phyloP scores from a whole-genome alignment of 805 yeast species.

The Saccharomycopsis malanga region DNA sequence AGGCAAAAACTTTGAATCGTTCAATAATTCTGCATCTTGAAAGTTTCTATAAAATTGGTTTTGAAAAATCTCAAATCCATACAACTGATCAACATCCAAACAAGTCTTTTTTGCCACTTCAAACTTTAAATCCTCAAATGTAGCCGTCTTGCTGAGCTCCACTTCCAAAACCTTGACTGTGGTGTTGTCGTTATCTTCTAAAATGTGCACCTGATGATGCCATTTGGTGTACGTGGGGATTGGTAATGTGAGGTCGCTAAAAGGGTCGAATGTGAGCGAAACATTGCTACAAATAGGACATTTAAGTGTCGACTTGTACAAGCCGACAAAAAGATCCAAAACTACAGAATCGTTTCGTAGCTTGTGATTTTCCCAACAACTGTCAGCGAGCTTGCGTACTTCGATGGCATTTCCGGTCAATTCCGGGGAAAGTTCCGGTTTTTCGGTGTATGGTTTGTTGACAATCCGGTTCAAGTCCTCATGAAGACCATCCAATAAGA shows the following conservation, averaged over 20 bases:
- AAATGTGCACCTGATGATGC: slow-evolving; percentile 55
- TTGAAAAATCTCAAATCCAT: slow-evolving; percentile 58
- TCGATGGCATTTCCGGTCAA: slow-evolving; percentile 47
- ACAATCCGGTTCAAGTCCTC: slow-evolving; percentile 83
- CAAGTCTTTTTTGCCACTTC: slow-evolving; percentile 47
- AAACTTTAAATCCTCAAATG: slow-evolving; percentile 53
- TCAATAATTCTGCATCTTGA: slow-evolving; percentile 49
- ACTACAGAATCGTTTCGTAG: slow-evolving; percentile 79
- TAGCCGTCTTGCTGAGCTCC: slow-evolving; percentile 60
- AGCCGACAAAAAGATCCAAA: slow-evolving; percentile 80
- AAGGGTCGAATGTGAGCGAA: slow-evolving; percentile 90
- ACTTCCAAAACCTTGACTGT: slow-evolving; percentile 53
- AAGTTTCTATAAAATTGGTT: slow-evolving; percentile 63
- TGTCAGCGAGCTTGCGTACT: slow-evolving; percentile 56
- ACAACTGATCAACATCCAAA: slow-evolving; percentile 26
- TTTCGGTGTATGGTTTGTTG: slow-evolving; percentile 80
- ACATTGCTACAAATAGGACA: slow-evolving; percentile 81
- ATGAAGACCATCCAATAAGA: slow-evolving; percentile 80
- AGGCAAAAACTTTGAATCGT: slow-evolving; percentile 48
- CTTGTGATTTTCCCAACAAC: slow-evolving; percentile 76
- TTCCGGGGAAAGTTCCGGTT: slow-evolving; percentile 66
- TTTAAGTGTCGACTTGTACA: slow-evolving; percentile 80
- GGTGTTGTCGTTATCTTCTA: slow-evolving; percentile 44
- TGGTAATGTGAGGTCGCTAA: slow-evolving; percentile 82
- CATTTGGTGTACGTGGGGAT: slow-evolving; percentile 72